phyloP scores from a whole-genome alignment of 2,329 filamentous ascomycete genomes.

The Colletotrichum musicola region DNA sequence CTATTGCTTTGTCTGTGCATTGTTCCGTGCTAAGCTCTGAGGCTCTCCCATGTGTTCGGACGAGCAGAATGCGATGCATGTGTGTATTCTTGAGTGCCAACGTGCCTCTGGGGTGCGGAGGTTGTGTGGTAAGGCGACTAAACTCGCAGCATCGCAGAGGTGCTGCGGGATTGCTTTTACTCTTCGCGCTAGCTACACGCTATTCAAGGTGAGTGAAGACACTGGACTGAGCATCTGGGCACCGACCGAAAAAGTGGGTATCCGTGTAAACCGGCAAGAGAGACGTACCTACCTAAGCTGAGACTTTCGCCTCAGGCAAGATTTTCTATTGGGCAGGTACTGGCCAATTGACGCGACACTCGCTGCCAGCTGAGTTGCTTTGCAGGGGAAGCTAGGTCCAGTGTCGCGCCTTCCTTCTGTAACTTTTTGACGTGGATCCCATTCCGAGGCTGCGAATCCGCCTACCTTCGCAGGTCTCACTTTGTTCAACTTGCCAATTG shows the following conservation, averaged over 20 bases:
- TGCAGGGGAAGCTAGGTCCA: slow-evolving; percentile 35
- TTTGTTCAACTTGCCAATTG: background rate
- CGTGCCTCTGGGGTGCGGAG: background rate
- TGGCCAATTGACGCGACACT: slow-evolving; percentile 15
- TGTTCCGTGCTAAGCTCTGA: background rate
- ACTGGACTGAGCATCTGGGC: no score
- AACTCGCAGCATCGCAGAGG: background rate
- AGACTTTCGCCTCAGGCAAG: slow-evolving; percentile 39
- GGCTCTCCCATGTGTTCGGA: background rate
- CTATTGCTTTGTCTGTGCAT: background rate
- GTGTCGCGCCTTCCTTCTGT: slow-evolving; percentile 11
- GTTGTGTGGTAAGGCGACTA: background rate
- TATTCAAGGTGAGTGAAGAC: no score
- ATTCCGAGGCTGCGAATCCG: slow-evolving; percentile 19
- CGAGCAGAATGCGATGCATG: background rate
- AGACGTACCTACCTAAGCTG: background rate
- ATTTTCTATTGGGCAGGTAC: background rate
- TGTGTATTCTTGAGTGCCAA: background rate
- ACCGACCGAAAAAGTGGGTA: no score
- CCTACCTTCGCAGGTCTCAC: background rate
- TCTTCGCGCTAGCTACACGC: no score
- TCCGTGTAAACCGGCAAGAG: no score
- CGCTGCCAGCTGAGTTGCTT: slow-evolving; percentile 17
- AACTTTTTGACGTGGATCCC: slow-evolving; percentile 37
- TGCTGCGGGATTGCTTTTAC: no score